A percentile compares a stretch with the other conserved stretches of the same genome.
These are phyloP conservation scores for Cantharellus cinnabarinus DNA, from an alignment of 768 basidiomycete genomes.

Conservation along the genomic window DNA sequence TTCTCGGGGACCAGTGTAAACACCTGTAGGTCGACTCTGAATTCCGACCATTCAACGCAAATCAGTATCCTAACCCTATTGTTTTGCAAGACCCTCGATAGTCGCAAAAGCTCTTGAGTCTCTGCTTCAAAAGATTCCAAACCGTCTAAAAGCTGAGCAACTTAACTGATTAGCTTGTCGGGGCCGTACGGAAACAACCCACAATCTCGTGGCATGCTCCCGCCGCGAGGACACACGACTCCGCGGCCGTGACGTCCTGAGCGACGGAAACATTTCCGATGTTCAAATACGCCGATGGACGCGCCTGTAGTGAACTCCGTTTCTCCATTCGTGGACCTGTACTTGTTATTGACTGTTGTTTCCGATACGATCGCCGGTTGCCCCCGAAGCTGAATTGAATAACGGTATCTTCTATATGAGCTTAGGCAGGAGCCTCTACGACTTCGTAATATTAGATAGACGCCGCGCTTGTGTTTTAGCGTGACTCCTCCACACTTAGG, in stretches of 20 bases:
- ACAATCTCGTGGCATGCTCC: not conserved
- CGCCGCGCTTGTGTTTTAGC: too few species aligned
- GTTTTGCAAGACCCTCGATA: slow-evolving; percentile 6
- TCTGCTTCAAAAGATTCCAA: not conserved
- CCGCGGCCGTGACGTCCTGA: not conserved
- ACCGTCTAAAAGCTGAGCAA: slow-evolving; percentile 1
- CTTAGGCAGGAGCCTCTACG: too few species aligned
- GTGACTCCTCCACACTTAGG: too few species aligned
- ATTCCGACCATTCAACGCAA: not conserved
- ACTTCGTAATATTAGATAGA: too few species aligned
- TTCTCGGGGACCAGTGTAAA: slow-evolving; percentile 7
- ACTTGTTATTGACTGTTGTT: not conserved
- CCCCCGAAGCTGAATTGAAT: too few species aligned
- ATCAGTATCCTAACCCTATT: slow-evolving; percentile 4
- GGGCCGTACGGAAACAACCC: not conserved
- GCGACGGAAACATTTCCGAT: not conserved
- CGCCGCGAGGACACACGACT: not conserved
- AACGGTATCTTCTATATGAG: too few species aligned
- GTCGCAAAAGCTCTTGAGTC: slow-evolving; percentile 4
- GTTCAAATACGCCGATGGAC: not conserved
- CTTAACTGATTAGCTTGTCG: not conserved
- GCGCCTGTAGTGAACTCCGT: slow-evolving; percentile 2
- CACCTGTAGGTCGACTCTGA: not conserved
- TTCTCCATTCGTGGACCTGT: not conserved
- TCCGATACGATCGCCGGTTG: not conserved